phyloP scores from a whole-genome alignment of 2,329 filamentous ascomycete species.

The Hypomyces rosellus region DNA sequence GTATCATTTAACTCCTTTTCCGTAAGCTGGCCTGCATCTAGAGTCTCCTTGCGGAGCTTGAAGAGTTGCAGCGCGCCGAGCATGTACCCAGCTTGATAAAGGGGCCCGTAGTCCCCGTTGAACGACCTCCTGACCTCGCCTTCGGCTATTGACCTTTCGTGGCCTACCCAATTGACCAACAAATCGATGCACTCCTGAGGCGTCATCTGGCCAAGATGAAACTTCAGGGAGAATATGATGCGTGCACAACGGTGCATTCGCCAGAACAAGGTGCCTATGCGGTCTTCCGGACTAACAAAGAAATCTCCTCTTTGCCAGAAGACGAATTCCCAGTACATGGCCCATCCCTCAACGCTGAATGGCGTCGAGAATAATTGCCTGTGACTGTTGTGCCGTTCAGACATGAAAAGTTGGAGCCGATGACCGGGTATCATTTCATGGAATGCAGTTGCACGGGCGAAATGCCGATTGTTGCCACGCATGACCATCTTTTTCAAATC shows the following conservation, averaged over 20 bases:
- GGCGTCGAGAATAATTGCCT: conserved; percentile 48
- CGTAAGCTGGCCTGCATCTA: conserved; percentile 30
- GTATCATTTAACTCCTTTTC: conserved; percentile 53
- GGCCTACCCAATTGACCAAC: conserved; percentile 49
- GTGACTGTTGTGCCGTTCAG: conserved; percentile 40
- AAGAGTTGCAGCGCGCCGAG: conserved; percentile 52
- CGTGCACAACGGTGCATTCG: conserved; percentile 56
- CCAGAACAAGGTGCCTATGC: conserved; percentile 55
- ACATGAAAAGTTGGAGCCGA: conserved; percentile 46
- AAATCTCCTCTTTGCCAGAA: conserved; percentile 50
- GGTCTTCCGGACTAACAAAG: conserved; percentile 42
- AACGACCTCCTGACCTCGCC: conserved; percentile 53
- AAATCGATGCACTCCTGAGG: conserved; percentile 51
- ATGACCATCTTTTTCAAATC: conserved; percentile 53
- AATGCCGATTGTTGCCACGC: conserved; percentile 53
- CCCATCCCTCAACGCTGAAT: conserved; percentile 56
- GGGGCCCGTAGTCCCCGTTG: conserved; percentile 47
- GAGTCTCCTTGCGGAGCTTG: conserved; percentile 41
- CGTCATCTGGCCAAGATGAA: conserved; percentile 49
- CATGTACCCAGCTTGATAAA: conserved; percentile 57
- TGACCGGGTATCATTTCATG: conserved; percentile 57
- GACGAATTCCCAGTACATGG: conserved; percentile 56
- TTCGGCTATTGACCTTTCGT: conserved; percentile 53
- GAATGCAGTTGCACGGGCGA: conserved; percentile 52
- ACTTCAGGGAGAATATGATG: conserved; percentile 52